Evolutionary conservation across 768 basidiomycete genomes (phyloP), one percentile per base, ranked within the genome.

Genomic region (Rickenella mellea): DNA sequence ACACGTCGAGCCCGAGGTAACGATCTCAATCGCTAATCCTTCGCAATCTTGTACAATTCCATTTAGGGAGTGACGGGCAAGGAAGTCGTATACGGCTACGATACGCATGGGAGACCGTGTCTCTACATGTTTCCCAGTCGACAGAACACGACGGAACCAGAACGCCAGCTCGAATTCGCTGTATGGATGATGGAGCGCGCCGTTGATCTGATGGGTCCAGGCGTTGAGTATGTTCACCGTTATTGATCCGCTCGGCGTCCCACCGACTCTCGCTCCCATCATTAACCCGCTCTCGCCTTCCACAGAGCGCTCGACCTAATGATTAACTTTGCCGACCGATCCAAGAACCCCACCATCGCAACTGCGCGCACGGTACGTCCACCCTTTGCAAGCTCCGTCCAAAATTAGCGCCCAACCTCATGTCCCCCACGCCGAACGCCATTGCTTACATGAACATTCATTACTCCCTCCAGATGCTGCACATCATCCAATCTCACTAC

Each of bases 401-500:
- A 10, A 1, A 6, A 25, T n/a, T 27, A 29, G 29, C 14, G 5
- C n/a, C 20, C 20, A 12, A 24, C 28, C 25, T 42, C 26, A n/a
- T 14, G 32, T 26, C 21, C 24, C 21, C 24, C 22, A 7, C 29
- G n/a, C 8, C 30, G 9, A 21, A 47, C 36, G n/a, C n/a, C n/a
- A n/a, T n/a, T n/a, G n/a, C n/a, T n/a, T n/a, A n/a, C n/a, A n/a
- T n/a, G n/a, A n/a, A n/a, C n/a, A 51, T 74, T 6, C 47, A 59
- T 30, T 68, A 66, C 9, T 55, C 72, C 7, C 62, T 68, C 5
- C 51, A 70, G 6, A 71, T 76, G 10, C 68, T 83, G 41, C 60
- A 69, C 56, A 82, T 87, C 50, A 67, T 89, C 11, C 87, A 89
- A 52, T 72, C 76, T 19, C 86, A 91, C 55, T 91, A 89, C 52